phyloP scores from a whole-genome alignment of 441 rosid genomes.

The Adansonia rubrostipa region DNA sequence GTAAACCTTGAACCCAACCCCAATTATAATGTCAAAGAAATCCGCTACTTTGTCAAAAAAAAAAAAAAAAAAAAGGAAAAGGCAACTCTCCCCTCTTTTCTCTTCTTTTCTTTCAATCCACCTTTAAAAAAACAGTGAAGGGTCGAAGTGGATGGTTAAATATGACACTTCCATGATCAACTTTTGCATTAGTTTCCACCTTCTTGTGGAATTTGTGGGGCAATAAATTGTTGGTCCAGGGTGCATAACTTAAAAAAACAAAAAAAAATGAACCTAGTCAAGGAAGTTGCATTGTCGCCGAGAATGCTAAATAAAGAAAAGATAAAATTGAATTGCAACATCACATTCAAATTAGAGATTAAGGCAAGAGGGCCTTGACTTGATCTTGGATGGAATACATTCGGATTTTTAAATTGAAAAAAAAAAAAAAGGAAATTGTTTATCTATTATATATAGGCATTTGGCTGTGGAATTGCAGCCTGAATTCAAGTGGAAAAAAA shows the following conservation, averaged over 20 bases:
- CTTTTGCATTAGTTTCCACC: background rate
- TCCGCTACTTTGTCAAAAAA: background rate
- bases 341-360: background rate
- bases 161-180: background rate
- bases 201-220: background rate
- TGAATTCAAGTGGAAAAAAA: background rate
- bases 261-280: conserved; percentile 6
- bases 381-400: background rate
- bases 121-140: background rate
- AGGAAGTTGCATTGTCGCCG: conserved; percentile 23
- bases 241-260: background rate
- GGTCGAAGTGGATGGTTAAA: background rate
- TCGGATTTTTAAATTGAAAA: background rate
- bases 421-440: background rate
- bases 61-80: background rate
- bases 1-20: conserved; percentile 23
- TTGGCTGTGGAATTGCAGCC: background rate
- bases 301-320: background rate
- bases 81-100: background rate
- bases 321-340: background rate
- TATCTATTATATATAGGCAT: background rate
- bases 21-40: background rate
- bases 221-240: background rate
- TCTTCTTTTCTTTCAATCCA: no score
- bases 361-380: background rate